Evolutionary conservation across 225 moss, liverwort and hornwort genomes (phyloP).

Genomic region (Takakia lepidozioides): DNA sequence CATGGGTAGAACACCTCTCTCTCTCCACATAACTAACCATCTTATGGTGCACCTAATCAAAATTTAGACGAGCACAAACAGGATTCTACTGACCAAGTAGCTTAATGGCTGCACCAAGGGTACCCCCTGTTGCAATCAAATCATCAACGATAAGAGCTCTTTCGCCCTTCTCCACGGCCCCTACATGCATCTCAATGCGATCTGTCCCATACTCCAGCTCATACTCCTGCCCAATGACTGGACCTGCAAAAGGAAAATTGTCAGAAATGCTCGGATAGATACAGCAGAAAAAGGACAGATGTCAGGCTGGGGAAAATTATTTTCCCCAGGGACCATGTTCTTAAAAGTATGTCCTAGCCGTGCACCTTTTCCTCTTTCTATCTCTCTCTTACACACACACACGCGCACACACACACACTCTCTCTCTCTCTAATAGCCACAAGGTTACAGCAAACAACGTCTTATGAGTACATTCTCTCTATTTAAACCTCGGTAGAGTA

Average conservation of each 20-base stretch:
- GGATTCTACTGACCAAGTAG: conserved; percentile 42
- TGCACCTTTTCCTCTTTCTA: no score
- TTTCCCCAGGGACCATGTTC: no score
- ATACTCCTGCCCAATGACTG: conserved; percentile 80
- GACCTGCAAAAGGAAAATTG: conserved; percentile 33
- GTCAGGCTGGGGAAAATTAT: no score
- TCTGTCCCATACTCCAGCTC: conserved; percentile 87
- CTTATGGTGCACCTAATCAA: not conserved
- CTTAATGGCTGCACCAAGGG: conserved; percentile 83
- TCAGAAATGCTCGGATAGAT: conserved; percentile 1
- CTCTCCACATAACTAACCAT: no score
- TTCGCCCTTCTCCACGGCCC: conserved; percentile 75
- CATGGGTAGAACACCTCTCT: no score
- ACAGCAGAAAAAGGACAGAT: not conserved
- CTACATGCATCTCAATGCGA: conserved; percentile 87
- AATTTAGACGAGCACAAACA: not conserved
- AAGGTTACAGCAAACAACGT: no score
- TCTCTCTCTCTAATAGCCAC: no score
- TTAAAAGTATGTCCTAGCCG: no score
- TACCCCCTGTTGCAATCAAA: conserved; percentile 94
- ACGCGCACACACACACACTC: no score
- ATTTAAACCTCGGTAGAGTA: no score
- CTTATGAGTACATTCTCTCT: no score
- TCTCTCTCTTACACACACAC: no score
- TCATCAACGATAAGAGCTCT: conserved; percentile 77